Conservation (phyloP, 23 red algal genomes). For the Chondrus crispus region DNA sequence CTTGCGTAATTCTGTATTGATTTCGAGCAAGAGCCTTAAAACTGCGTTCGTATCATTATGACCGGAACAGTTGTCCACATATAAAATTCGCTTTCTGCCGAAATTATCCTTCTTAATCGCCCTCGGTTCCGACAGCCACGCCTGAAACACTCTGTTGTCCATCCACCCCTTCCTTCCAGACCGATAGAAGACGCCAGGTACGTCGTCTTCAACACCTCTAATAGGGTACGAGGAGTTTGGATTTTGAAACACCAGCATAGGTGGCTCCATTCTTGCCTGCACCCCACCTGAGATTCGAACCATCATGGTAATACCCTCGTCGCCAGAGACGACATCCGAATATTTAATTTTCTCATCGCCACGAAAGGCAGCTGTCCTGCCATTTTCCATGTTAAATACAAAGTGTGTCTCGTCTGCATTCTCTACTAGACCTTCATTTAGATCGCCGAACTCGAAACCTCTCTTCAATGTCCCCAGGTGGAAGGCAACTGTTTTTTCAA, state of each 20-base stretch:
- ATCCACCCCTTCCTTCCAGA: constrained; percentile 1
- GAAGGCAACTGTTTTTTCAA: background rate
- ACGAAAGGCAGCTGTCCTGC: background rate
- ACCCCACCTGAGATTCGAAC: background rate
- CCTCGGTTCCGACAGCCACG: background rate
- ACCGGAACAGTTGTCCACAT: background rate
- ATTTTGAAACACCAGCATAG: constrained; percentile 6
- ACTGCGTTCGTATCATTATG: background rate
- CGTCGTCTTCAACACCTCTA: background rate
- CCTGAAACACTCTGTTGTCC: background rate
- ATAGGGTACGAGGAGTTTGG: background rate
- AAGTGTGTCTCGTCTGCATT: constrained; percentile 24
- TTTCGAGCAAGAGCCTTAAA: background rate
- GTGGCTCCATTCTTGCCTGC: background rate
- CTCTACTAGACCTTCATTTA: background rate
- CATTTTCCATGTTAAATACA: constrained; percentile 15
- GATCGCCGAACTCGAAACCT: background rate
- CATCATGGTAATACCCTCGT: constrained; percentile 13
- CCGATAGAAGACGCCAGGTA: background rate
- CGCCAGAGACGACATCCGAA: background rate
- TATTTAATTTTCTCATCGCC: background rate
- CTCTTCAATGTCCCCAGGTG: background rate
- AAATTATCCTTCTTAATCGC: background rate
- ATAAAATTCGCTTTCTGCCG: background rate
- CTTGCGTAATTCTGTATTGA: background rate